Base-by-base conservation (phyloP, 495 filamentous ascomycete genomes). In the Aspergillus bridgeri region DNA sequence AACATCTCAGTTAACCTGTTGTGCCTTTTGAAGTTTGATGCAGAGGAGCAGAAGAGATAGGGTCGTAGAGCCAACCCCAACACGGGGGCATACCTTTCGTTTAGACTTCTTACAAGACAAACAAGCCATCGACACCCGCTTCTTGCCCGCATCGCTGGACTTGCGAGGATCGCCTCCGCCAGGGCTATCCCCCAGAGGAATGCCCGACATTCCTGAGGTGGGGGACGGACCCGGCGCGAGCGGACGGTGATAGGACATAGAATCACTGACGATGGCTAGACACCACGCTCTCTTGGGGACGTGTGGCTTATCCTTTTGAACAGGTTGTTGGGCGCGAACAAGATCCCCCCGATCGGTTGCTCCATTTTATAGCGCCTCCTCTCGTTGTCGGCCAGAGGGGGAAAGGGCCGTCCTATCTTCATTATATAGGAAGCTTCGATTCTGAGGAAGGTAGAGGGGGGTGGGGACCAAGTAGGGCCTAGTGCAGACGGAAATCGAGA, bases 101-200 rank as follows among this genome's bases (percentile, higher is more conserved):
- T 79, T 79, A 0, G 76, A 79, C 59, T 77, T 77, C 43, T 79
- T 79, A 59, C 76, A 79, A 0, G 75, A 71, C 52, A 77, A 48
- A 64, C 76, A 79, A 6, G 76, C 76, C 51, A 76, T 78, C 0
- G 76, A 79, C 2, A 77, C 76, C 9, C 76, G 64, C 56, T 75
- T 79, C 63, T 78, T 78, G 63, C 68, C 68, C 0, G 57, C 21
- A 15, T 61, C 57, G 5, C 51, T 49, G 3, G 55, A 25, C 9
- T 54, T 27, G 11, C 57, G 63, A n/a, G n/a, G n/a, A 45, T 56
- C 53, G 11, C 61, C 60, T 42, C 67, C 58, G n/a, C 56, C 50
- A 3, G 62, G 45, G 54, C 67, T 69, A 38, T 29, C 58, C 38
- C 17, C 57, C 18, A 27, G 19, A 17, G 44, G 58, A 22, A 45